A percentile compares a stretch with the other conserved stretches of the same genome.
Conservation (phyloP, 345 rosid genomes). For the Pseudoturritis turrita region DNA sequence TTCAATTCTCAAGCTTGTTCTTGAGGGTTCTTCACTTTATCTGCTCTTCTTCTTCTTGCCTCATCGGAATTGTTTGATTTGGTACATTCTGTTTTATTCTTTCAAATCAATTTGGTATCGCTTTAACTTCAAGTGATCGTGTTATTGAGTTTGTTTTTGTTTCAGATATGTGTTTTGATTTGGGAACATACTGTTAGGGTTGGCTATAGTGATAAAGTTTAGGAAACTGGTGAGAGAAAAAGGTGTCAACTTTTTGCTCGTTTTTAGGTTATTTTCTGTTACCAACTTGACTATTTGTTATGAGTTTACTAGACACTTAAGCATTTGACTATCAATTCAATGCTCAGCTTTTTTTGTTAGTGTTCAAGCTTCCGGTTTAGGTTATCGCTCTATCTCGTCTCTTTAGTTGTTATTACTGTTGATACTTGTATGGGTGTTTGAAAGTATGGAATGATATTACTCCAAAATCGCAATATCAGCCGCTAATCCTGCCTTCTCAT, state of each 20-base stretch:
- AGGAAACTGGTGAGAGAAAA: neutral
- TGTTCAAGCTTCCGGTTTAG: neutral
- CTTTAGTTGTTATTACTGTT: neutral
- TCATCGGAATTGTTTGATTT: neutral
- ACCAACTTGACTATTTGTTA: neutral
- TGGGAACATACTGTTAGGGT: conserved; percentile 17
- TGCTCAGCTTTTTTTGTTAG: neutral
- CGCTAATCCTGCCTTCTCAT: neutral
- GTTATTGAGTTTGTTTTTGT: neutral
- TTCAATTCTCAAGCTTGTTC: conserved; percentile 11
- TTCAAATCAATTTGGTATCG: neutral
- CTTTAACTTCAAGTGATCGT: neutral
- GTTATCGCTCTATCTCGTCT: neutral
- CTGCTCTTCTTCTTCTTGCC: neutral
- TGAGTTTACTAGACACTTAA: neutral
- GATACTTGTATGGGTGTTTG: no score
- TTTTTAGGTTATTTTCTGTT: neutral
- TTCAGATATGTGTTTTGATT: conserved; percentile 6
- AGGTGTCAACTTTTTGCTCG: neutral
- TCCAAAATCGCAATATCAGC: neutral
- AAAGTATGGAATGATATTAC: neutral
- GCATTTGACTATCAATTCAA: neutral
- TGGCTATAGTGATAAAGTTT: neutral
- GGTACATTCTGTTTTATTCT: neutral
- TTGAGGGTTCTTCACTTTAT: neutral